Conservation (phyloP, 805 yeast genomes). For the Lipomyces mesembrius region DNA sequence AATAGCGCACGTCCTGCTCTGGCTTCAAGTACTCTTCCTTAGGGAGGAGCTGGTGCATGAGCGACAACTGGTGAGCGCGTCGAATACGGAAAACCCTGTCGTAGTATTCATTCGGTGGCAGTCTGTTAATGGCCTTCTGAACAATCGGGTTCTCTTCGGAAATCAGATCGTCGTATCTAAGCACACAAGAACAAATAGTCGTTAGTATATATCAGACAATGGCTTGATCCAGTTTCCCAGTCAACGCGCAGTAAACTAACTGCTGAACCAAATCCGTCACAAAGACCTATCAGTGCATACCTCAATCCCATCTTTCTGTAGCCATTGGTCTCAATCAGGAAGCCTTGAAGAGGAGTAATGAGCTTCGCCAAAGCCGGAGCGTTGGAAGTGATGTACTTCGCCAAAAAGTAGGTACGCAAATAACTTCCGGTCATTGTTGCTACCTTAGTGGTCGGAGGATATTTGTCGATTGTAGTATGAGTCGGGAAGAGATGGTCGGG, state of each 20-base stretch:
- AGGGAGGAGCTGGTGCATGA: slow-evolving; percentile 85
- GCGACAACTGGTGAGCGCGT: slow-evolving; percentile 86
- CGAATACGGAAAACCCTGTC: slow-evolving; percentile 91
- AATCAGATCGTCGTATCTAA: slow-evolving; percentile 79
- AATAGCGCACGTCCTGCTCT: slow-evolving; percentile 80
- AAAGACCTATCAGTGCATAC: slow-evolving; percentile 27
- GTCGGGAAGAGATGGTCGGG: not conserved
- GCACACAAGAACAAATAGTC: not conserved
- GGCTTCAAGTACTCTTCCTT: slow-evolving; percentile 74
- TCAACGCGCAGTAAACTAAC: too few relatives aligned
- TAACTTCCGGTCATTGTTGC: slow-evolving; percentile 33
- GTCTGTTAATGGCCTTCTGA: slow-evolving; percentile 86
- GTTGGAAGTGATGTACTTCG: slow-evolving; percentile 26
- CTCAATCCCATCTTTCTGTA: slow-evolving; percentile 93
- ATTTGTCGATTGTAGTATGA: not conserved
- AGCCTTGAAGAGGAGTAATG: slow-evolving; percentile 77
- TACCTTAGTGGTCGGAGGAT: not conserved
- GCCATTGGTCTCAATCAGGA: slow-evolving; percentile 76
- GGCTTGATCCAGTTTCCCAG: not conserved
- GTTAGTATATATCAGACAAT: not conserved
- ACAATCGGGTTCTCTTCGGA: slow-evolving; percentile 84
- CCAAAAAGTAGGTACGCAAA: slow-evolving; percentile 30
- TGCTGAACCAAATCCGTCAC: too few relatives aligned
- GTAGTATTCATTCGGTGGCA: slow-evolving; percentile 81
- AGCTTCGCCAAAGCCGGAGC: slow-evolving; percentile 78